Evolutionary conservation across 768 basidiomycete species (phyloP), one percentile per base, ranked within the genome.

Genomic region (Tulasnella sp.): DNA sequence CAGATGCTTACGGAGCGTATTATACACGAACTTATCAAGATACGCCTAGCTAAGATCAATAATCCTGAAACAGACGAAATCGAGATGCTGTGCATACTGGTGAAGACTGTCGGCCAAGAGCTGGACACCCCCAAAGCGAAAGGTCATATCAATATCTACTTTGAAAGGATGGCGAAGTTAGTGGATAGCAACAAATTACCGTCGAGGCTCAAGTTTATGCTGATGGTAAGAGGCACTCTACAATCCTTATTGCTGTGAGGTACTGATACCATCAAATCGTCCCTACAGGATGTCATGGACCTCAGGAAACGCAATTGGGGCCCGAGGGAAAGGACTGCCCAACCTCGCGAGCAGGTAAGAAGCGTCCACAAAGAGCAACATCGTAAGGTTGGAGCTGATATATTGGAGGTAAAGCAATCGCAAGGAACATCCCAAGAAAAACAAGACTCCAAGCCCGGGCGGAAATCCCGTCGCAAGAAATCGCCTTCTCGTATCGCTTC

Each of bases 231-330:
- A 80, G 25, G 70, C 78, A 17, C 70, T 42, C 12, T 14, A 12
- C 74, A 74, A 9, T 12, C 29, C n/a, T 76, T 45, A 19, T 45
- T 68, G n/a, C 67, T 9, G 74, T 73, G 45, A 79, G 38, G 38
- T 31, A 7, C 64, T 17, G 64, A 67, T 29, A 76, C 42, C 78
- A 67, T 38, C 69, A 42, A 42, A 69, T 31, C 42, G 12, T 49
- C 2, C 19, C 22, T 5, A 9, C 80, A 97, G 96, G 96, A 98
- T 84, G 86, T 97, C 71, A 88, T 96, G 74, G 97, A 98, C 81
- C 86, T 96, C 67, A 92, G 96, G 72, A 88, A 89, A 37, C 90
- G 91, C 74, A 91, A 88, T 81, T 98, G 96, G 97, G 17, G 4
- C 45, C 45, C 45, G 19, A 49, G 19, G 17, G 8, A 22, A 49